These are phyloP conservation scores for Lentinula lateritia DNA, from an alignment of 768 basidiomycete species.

Conservation along the genomic window DNA sequence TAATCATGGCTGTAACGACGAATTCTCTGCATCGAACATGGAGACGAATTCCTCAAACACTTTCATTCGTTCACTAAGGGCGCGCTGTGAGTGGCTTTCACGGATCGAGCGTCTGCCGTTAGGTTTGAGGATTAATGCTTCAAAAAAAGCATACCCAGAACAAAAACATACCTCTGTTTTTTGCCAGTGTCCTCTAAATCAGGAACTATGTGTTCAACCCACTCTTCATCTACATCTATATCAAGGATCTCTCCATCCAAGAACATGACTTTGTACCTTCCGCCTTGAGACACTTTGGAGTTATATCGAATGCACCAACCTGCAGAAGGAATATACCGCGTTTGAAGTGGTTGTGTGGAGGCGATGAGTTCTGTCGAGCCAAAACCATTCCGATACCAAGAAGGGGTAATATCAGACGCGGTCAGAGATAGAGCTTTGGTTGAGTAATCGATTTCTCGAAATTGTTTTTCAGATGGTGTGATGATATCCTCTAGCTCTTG, in stretches of 20 bases:
- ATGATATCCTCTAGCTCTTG: background rate
- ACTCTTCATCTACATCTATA: slow-evolving; percentile 38
- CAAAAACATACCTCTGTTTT: slow-evolving; percentile 20
- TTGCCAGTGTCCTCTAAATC: background rate
- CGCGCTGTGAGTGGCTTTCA: slow-evolving; percentile 23
- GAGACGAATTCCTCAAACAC: slow-evolving; percentile 36
- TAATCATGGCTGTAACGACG: background rate
- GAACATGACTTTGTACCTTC: slow-evolving; percentile 39
- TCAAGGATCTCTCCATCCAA: slow-evolving; percentile 33
- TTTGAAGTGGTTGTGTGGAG: slow-evolving; percentile 17
- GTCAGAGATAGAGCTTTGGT: background rate
- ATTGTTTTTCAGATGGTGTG: background rate
- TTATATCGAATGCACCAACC: slow-evolving; percentile 39
- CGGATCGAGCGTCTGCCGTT: slow-evolving; percentile 28
- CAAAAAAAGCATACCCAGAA: background rate
- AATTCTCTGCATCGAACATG: slow-evolving; percentile 25
- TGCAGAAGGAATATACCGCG: slow-evolving; percentile 31
- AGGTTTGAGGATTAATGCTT: background rate
- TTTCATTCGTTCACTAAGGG: slow-evolving; percentile 34
- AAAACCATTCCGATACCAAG: background rate
- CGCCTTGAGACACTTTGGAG: slow-evolving; percentile 33
- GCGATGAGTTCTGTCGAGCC: background rate
- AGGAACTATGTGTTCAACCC: slow-evolving; percentile 24
- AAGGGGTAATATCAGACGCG: background rate
- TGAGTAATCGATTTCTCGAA: background rate